These are phyloP conservation scores for Pyrrhoderma noxium DNA, from an alignment of 1,284 basidiomycete genomes.

Conservation along the genomic window DNA sequence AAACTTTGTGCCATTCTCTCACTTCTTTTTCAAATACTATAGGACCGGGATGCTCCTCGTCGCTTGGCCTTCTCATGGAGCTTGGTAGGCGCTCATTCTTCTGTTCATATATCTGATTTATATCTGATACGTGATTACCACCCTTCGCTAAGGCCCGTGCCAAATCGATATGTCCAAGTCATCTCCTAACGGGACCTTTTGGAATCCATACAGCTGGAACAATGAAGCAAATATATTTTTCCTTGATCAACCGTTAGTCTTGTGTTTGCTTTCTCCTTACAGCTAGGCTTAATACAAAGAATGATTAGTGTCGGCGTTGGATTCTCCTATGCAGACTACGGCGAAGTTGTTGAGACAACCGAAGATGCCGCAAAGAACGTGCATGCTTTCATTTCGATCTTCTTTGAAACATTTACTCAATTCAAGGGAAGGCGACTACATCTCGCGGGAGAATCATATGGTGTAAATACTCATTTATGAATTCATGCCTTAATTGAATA, in stretches of 20 bases:
- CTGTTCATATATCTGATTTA: neutral
- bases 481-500: neutral
- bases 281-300: conserved; percentile 21
- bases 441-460: conserved; percentile 66
- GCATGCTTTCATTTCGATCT: conserved; percentile 64
- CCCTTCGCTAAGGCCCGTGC: conserved; percentile 20
- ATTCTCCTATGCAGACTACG: conserved; percentile 53
- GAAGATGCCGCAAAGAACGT: conserved; percentile 70
- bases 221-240: conserved; percentile 63
- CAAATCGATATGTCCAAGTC: conserved; percentile 18
- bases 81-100: conserved; percentile 34
- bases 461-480: conserved; percentile 31
- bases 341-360: conserved; percentile 52
- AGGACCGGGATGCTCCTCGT: conserved; percentile 62
- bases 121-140: neutral
- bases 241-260: conserved; percentile 50
- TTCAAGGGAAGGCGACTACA: conserved; percentile 59
- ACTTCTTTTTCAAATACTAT: conserved; percentile 11
- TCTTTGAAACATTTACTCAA: conserved; percentile 69
- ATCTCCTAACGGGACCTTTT: conserved; percentile 39
- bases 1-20: neutral
- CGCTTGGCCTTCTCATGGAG: conserved; percentile 61
- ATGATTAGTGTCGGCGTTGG: conserved; percentile 54
- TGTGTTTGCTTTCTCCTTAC: neutral
- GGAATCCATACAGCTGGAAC: conserved; percentile 62